Evolutionary conservation across 2,329 filamentous ascomycete genomes (phyloP).

Genomic region (Purpureocillium takamizusanense): DNA sequence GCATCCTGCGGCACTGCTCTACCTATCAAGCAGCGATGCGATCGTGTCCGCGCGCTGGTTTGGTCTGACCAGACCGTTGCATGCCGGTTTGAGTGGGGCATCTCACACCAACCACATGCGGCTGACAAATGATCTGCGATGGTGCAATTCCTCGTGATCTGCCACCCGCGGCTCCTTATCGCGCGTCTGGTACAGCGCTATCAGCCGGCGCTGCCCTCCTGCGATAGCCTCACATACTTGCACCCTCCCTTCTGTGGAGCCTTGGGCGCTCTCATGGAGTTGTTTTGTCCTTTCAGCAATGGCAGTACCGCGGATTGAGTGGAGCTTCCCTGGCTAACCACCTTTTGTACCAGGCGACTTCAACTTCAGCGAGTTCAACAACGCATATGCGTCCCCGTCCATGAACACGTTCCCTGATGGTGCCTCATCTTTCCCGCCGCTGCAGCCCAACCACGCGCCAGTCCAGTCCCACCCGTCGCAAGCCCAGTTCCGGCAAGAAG

Average conservation of each 20-base stretch:
- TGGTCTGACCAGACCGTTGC: slow-evolving; percentile 8
- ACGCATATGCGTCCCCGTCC: slow-evolving; percentile 40
- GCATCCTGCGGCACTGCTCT: slow-evolving; percentile 1
- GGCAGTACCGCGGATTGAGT: background rate
- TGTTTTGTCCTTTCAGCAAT: background rate
- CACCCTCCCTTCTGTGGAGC: background rate
- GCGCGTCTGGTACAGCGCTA: no score
- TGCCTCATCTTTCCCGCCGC: slow-evolving; percentile 34
- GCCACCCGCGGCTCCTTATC: slow-evolving; percentile 4
- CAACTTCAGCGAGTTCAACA: slow-evolving; percentile 44
- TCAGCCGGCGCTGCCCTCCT: background rate
- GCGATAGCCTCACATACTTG: background rate
- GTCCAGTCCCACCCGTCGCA: slow-evolving; percentile 30
- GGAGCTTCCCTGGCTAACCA: slow-evolving; percentile 4
- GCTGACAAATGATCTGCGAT: slow-evolving; percentile 41
- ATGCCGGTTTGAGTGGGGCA: slow-evolving; percentile 15
- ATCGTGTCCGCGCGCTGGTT: background rate
- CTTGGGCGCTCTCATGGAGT: background rate
- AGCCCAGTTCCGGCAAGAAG: slow-evolving; percentile 20
- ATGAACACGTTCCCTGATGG: slow-evolving; percentile 30
- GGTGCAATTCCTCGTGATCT: slow-evolving; percentile 56
- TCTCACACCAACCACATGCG: slow-evolving; percentile 10
- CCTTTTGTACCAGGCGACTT: slow-evolving; percentile 47
- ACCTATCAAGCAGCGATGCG: background rate
- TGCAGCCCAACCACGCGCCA: slow-evolving; percentile 43